Evolutionary conservation across 768 basidiomycete species (phyloP).

Genomic region (Trametes gibbosa): DNA sequence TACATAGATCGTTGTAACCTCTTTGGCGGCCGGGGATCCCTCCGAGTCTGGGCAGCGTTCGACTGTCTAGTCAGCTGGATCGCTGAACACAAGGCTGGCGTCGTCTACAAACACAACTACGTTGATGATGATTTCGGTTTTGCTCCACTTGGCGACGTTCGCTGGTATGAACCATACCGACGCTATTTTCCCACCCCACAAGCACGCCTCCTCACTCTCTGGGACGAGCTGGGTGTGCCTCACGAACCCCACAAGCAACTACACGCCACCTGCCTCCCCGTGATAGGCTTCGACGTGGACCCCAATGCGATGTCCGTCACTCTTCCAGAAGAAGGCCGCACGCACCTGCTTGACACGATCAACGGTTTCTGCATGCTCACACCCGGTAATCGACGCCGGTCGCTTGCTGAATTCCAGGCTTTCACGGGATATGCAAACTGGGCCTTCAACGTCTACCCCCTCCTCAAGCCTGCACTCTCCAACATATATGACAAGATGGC

Average conservation of each 20-base stretch:
- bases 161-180: slow-evolving; percentile 33
- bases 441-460: too few species aligned
- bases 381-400: neutral
- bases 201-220: slow-evolving; percentile 34
- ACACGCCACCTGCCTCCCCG: slow-evolving; percentile 29
- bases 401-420: slow-evolving; percentile 29
- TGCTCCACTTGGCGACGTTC: slow-evolving; percentile 21
- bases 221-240: slow-evolving; percentile 39
- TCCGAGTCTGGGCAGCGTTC: slow-evolving; percentile 29
- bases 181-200: slow-evolving; percentile 32
- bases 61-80: slow-evolving; percentile 38
- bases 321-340: slow-evolving; percentile 2
- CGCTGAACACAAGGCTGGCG: slow-evolving; percentile 25
- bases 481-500: too few species aligned
- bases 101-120: too few species aligned
- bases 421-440: slow-evolving; percentile 41
- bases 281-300: slow-evolving; percentile 42
- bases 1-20: slow-evolving; percentile 33
- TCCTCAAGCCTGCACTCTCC: too few species aligned
- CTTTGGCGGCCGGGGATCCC: slow-evolving; percentile 33
- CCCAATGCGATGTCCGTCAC: slow-evolving; percentile 32
- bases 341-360: neutral
- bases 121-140: too few species aligned
- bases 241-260: slow-evolving; percentile 41
- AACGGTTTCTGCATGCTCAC: neutral